phyloP scores from a whole-genome alignment of 2,329 filamentous ascomycete species.

The Xylariomycetidae sp. region DNA sequence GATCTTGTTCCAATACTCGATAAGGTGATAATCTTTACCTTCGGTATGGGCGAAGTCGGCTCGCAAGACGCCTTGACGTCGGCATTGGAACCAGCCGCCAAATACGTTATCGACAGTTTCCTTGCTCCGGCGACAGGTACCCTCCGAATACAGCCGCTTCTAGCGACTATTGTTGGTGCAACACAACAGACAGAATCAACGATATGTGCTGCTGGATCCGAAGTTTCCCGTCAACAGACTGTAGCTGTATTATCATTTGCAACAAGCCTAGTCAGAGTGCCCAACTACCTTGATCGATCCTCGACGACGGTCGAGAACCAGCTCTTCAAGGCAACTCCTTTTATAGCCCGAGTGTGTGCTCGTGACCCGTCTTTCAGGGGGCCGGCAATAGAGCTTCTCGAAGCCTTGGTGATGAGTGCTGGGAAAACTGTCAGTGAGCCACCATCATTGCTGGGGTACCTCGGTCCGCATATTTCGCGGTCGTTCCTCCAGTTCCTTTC shows the following conservation, averaged over 20 bases:
- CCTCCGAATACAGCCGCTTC: conserved; percentile 70
- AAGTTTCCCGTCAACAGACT: conserved; percentile 59
- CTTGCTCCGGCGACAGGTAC: conserved; percentile 65
- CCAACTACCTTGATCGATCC: conserved; percentile 58
- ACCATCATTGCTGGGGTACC: conserved; percentile 86
- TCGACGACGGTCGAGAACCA: conserved; percentile 68
- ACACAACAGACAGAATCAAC: conserved; percentile 58
- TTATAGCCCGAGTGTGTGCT: conserved; percentile 73
- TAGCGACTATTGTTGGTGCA: conserved; percentile 63
- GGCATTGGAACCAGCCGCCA: conserved; percentile 67
- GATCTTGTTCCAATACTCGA: conserved; percentile 67
- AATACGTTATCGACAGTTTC: conserved; percentile 73
- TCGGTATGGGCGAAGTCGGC: conserved; percentile 64
- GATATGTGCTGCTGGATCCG: conserved; percentile 51
- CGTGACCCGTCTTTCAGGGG: conserved; percentile 61
- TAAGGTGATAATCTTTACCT: conserved; percentile 66
- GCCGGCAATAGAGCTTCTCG: conserved; percentile 64
- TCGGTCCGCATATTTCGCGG: conserved; percentile 77
- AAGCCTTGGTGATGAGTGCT: conserved; percentile 67
- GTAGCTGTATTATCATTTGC: conserved; percentile 61
- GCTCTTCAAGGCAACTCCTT: conserved; percentile 73
- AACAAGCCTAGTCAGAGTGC: conserved; percentile 65
- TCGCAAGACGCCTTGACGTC: conserved; percentile 45
- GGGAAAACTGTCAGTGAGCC: conserved; percentile 67
- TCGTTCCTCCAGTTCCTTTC: conserved; percentile 78